These are phyloP conservation scores for Erodium maritimum DNA, from an alignment of 345 rosid genomes.

Conservation along the genomic window DNA sequence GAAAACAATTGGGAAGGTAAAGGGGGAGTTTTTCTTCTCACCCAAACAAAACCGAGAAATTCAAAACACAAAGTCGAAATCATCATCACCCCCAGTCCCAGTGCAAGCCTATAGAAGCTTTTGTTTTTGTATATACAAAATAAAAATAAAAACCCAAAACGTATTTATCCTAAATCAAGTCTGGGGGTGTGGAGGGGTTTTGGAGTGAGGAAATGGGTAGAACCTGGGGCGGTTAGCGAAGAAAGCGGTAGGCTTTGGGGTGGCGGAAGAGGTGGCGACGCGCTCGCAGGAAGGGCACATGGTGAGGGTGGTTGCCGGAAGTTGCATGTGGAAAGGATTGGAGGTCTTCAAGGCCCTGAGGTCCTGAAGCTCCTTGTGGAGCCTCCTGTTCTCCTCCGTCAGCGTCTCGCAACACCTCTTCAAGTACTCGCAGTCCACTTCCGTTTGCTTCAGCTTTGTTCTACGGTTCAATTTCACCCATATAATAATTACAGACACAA, in stretches of 20 bases:
- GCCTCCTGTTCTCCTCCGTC: conserved; percentile 87
- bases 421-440: conserved; percentile 91
- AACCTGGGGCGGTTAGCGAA: neutral
- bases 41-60: too few species aligned
- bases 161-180: too few species aligned
- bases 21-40: neutral
- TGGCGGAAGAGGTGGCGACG: conserved; percentile 48
- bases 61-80: too few species aligned
- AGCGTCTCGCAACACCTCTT: conserved; percentile 90
- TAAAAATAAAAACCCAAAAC: too few species aligned
- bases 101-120: too few species aligned
- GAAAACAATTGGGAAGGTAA: neutral
- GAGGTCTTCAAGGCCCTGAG: conserved; percentile 74
- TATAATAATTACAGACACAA: neutral
- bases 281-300: conserved; percentile 99
- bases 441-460: conserved; percentile 98
- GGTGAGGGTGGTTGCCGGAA: conserved; percentile 97
- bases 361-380: conserved; percentile 83
- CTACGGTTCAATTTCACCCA: conserved; percentile 20
- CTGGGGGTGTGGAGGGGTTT: too few species aligned
- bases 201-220: too few species aligned
- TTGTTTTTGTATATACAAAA: too few species aligned
- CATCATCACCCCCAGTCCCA: too few species aligned
- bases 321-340: conserved; percentile 85
- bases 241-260: conserved; percentile 20